Base-by-base conservation (phyloP, 2,329 filamentous ascomycete species). In the Exserohilum rostratum region DNA sequence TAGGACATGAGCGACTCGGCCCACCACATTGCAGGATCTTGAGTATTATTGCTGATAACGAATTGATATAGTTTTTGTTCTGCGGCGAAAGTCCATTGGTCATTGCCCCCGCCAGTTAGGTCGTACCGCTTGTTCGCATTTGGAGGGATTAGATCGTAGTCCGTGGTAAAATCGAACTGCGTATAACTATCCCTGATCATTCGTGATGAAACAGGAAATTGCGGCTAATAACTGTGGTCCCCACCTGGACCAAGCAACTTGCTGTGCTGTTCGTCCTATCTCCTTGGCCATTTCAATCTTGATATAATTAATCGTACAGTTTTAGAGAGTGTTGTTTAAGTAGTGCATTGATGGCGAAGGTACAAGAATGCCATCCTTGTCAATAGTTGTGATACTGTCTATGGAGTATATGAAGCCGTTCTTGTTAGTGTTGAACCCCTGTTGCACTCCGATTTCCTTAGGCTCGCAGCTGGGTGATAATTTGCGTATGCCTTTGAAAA, bases 11-110 rank as follows among this genome's bases (percentile, higher is more conserved):
- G 30, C 12, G 46, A 50, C 37, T 50, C 46, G 15, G 35, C 46
- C 46, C 46, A 50, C 46, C 46, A 50, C 46, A 50, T 50, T 12
- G 46, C 46, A 22, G 46, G 35, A 13, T 50, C 15, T 31, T 18
- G 25, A 22, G 38, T 50, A 18, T 50, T 50, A 27, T 50, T 50
- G 17, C 46, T 50, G 10, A 34, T 9, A 18, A 50, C 38, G 29
- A 43, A 50, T 50, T 50, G 46, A 30, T 30, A 50, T 15, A 42
- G 17, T 9, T 50, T 40, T 20, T 42, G 13, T 27, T 50, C 34
- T 15, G 46, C 27, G 20, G 46, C 46, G 27, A 29, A 43, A n/a
- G 13, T 20, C 46, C 35, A 42, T 40, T 29, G 18, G 20, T 42
- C 35, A 20, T 13, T 3, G 25, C 18, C 20, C 13, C 38, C 38